Conservation (phyloP, 176 grass and related monocot genomes). For the Hordeum marinum region DNA sequence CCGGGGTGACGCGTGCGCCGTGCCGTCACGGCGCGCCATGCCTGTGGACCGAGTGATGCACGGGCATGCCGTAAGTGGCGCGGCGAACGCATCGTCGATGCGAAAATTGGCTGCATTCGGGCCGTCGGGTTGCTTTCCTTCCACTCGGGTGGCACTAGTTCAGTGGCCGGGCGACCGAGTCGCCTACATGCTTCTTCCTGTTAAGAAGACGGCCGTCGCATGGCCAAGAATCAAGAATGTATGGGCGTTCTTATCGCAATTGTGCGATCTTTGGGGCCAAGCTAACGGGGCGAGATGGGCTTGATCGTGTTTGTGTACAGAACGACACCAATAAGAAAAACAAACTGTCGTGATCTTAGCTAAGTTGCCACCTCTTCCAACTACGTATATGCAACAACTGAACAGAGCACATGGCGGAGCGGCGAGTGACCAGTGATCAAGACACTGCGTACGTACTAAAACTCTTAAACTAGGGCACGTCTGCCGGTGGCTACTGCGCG, state of each 20-base stretch:
- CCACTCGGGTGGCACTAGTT: neutral
- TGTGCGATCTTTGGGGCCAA: neutral
- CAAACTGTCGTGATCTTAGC: neutral
- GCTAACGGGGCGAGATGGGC: neutral
- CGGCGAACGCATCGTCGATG: neutral
- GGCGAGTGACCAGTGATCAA: conserved; percentile 12
- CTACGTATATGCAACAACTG: too few relatives aligned
- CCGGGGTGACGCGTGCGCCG: neutral
- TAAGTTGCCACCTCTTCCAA: conserved; percentile 12
- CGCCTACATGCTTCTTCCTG: neutral
- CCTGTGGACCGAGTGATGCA: neutral
- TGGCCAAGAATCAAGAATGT: neutral
- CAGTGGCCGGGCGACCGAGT: neutral
- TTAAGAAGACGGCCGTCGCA: neutral
- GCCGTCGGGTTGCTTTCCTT: conserved; percentile 15
- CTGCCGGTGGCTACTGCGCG: neutral
- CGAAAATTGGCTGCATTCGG: neutral
- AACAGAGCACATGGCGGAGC: neutral
- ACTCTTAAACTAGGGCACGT: neutral
- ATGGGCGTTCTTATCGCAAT: neutral
- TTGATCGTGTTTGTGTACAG: neutral
- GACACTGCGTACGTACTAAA: neutral
- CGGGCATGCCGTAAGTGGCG: neutral
- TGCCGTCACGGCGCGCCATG: neutral
- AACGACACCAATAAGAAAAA: neutral